Conservation (phyloP, 2,329 filamentous ascomycete genomes). For the Talaromyces sp. region DNA sequence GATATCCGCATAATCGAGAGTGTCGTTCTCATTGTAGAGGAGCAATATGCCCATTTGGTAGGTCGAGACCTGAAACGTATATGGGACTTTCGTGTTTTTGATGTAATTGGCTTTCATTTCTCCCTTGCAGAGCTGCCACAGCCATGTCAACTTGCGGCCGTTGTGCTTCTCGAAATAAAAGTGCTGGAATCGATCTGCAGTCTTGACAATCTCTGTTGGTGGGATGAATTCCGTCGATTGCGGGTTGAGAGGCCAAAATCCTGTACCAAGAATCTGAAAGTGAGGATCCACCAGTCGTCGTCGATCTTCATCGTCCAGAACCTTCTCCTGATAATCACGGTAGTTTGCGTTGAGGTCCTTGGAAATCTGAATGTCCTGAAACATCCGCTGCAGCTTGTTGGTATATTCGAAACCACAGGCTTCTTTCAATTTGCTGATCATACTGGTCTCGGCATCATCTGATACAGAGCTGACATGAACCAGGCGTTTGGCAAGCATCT, state of each 20-base stretch:
- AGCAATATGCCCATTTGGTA: constrained; percentile 97
- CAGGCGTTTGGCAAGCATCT: constrained; percentile 88
- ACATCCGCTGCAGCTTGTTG: constrained; percentile 99
- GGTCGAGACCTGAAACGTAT: constrained; percentile 94
- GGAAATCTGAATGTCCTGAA: constrained; percentile 98
- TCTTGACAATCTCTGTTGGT: constrained; percentile 74
- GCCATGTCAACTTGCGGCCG: constrained; percentile 92
- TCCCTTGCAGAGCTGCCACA: constrained; percentile 97
- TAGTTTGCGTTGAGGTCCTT: constrained; percentile 92
- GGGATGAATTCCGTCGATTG: constrained; percentile 85
- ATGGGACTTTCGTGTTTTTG: constrained; percentile 82
- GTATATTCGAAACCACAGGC: constrained; percentile 98
- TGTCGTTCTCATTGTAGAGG: constrained; percentile 88
- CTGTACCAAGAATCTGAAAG: constrained; percentile 90
- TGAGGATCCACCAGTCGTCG: constrained; percentile 74
- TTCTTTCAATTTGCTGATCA: constrained; percentile 99
- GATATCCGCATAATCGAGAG: constrained; percentile 82
- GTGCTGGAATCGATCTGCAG: constrained; percentile 79
- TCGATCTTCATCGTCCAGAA: constrained; percentile 57
- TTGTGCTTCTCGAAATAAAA: constrained; percentile 98
- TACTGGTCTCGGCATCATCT: constrained; percentile 95
- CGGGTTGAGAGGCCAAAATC: constrained; percentile 90
- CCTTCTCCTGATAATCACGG: constrained; percentile 66
- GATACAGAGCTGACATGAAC: constrained; percentile 94
- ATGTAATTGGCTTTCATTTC: constrained; percentile 92